These are phyloP conservation scores for Pyrenophora teres DNA, from an alignment of 2,329 filamentous ascomycete genomes.

Conservation along the genomic window DNA sequence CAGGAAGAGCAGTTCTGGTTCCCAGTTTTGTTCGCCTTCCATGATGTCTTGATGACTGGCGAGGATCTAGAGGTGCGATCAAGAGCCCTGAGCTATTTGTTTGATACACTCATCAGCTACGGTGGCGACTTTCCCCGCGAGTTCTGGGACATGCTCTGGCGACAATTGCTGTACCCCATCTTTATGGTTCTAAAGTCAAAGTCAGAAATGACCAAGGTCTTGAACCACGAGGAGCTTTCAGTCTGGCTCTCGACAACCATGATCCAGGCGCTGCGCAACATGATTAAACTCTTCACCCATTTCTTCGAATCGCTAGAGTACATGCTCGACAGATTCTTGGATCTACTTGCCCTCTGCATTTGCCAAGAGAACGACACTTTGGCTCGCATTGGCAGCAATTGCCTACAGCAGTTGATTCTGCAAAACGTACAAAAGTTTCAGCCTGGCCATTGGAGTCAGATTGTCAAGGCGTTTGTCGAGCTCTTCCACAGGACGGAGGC, in stretches of 20 bases:
- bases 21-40: constrained; percentile 95
- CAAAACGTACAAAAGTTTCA: constrained; percentile 95
- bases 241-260: constrained; percentile 99
- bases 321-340: constrained; percentile 97
- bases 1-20: constrained; percentile 99
- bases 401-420: constrained; percentile 91
- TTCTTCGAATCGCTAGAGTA: constrained; percentile 96
- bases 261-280: constrained; percentile 96
- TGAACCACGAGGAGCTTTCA: constrained; percentile 94
- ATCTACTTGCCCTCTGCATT: constrained; percentile 92
- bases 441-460: constrained; percentile 86
- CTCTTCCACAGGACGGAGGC: constrained; percentile 94
- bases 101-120: constrained; percentile 87
- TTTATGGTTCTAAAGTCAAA: constrained; percentile 97
- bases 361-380: constrained; percentile 99
- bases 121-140: constrained; percentile 89
- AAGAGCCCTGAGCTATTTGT: constrained; percentile 89
- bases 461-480: constrained; percentile 94
- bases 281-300: constrained; percentile 98
- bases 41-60: constrained; percentile 98
- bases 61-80: constrained; percentile 96
- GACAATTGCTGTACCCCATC: constrained; percentile 94
- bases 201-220: constrained; percentile 92
- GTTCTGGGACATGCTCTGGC: constrained; percentile 99
- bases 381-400: constrained; percentile 96